These are phyloP conservation scores for Scytalidium sp. DNA, from an alignment of 2,329 filamentous ascomycete species.

Conservation along the genomic window DNA sequence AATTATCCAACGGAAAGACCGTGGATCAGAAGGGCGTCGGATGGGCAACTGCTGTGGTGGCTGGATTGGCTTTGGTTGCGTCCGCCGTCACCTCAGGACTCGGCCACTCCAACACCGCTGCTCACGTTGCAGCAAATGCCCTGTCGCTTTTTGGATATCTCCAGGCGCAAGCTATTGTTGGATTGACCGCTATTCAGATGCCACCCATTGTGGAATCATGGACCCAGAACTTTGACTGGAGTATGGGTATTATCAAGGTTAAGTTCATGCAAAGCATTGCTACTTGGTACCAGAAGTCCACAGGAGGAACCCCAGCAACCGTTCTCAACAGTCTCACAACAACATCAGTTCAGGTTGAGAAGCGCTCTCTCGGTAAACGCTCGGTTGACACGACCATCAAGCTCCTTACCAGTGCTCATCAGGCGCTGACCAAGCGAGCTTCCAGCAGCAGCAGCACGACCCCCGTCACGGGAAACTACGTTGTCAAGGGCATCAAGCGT, in stretches of 20 bases:
- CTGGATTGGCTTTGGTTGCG: slow-evolving; percentile 76
- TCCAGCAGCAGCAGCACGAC: slow-evolving; percentile 41
- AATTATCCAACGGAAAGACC: slow-evolving; percentile 87
- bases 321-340: slow-evolving; percentile 71
- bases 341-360: slow-evolving; percentile 73
- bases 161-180: slow-evolving; percentile 89
- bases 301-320: slow-evolving; percentile 79
- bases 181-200: slow-evolving; percentile 75
- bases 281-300: slow-evolving; percentile 94
- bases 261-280: slow-evolving; percentile 85
- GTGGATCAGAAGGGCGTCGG: slow-evolving; percentile 86
- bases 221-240: slow-evolving; percentile 99
- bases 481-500: slow-evolving; percentile 80
- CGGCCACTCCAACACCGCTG: slow-evolving; percentile 89
- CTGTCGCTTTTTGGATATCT: slow-evolving; percentile 94
- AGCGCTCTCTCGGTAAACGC: slow-evolving; percentile 55
- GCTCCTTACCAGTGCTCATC: slow-evolving; percentile 28
- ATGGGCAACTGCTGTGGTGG: slow-evolving; percentile 86
- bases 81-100: slow-evolving; percentile 88
- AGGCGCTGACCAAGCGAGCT: slow-evolving; percentile 47
- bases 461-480: slow-evolving; percentile 47
- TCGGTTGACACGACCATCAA: slow-evolving; percentile 34
- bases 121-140: slow-evolving; percentile 90
- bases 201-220: slow-evolving; percentile 88
- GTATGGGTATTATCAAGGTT: slow-evolving; percentile 89